Conservation (phyloP, 306 rosid species). For the Ammopiptanthus mongolicus region DNA sequence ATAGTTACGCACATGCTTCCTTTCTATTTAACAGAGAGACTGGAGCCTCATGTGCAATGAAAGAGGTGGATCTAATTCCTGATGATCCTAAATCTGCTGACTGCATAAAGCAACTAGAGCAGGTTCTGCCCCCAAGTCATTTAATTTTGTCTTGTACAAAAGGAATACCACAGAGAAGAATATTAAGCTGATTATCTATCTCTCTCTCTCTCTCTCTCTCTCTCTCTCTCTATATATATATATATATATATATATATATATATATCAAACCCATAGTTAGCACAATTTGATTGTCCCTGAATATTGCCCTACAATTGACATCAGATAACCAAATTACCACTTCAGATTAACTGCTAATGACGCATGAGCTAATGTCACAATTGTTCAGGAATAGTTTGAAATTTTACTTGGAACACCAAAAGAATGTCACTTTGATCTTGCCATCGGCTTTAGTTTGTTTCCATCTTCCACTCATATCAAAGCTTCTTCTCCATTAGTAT, state of each 20-base stretch:
- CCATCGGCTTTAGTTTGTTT: slow-evolving; percentile 1
- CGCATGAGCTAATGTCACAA: background rate
- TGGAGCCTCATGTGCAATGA: slow-evolving; percentile 96
- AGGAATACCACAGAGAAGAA: slow-evolving; percentile 1
- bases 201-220: too few relatives aligned
- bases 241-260: too few relatives aligned
- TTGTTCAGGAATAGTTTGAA: background rate
- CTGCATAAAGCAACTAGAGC: slow-evolving; percentile 80
- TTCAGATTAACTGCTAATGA: background rate
- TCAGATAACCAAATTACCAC: background rate
- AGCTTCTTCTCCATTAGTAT: background rate
- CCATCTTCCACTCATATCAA: background rate
- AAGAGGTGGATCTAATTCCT: slow-evolving; percentile 87
- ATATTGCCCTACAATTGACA: background rate
- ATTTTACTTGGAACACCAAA: background rate
- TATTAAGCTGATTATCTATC: background rate
- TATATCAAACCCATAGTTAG: background rate
- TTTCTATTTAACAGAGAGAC: slow-evolving; percentile 53
- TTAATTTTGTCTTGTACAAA: slow-evolving; percentile 7
- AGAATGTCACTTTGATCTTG: background rate
- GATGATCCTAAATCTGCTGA: slow-evolving; percentile 91
- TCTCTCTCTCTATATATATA: too few relatives aligned
- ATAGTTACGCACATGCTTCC: slow-evolving; percentile 1
- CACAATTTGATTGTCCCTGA: background rate
- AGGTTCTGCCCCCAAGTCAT: slow-evolving; percentile 47